A percentile compares a stretch with the other conserved stretches of the same genome.
Evolutionary conservation across 805 yeast genomes (phyloP).

Genomic region (Monosporozyma solicola): DNA sequence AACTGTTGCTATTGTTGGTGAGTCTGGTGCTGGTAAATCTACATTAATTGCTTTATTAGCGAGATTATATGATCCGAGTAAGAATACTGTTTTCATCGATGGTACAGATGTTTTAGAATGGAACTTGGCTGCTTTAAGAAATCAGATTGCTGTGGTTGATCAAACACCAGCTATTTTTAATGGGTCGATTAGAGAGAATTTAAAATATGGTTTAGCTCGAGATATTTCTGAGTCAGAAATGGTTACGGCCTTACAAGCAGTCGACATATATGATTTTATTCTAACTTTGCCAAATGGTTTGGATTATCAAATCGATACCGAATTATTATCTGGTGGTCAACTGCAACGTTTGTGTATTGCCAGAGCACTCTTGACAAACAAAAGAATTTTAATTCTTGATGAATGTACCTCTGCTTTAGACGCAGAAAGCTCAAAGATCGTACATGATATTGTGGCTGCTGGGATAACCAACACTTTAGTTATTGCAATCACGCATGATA

Average conservation of each 20-base stretch:
- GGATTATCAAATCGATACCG: constrained; percentile 46
- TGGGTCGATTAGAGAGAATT: constrained; percentile 64
- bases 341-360: constrained; percentile 79
- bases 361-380: constrained; percentile 63
- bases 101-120: constrained; percentile 40
- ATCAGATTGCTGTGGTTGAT: constrained; percentile 56
- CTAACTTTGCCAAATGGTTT: constrained; percentile 47
- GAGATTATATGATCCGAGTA: constrained; percentile 37
- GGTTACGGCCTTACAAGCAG: constrained; percentile 33
- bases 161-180: constrained; percentile 67
- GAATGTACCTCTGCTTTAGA: constrained; percentile 90
- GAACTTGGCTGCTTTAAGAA: constrained; percentile 42
- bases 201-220: constrained; percentile 46
- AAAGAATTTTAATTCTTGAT: constrained; percentile 61
- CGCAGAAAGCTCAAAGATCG: constrained; percentile 41
- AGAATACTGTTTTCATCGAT: constrained; percentile 37
- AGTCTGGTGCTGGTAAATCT: constrained; percentile 89
- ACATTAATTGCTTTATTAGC: constrained; percentile 54
- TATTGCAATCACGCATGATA: constrained; percentile 66
- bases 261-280: constrained; percentile 49
- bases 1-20: constrained; percentile 65
- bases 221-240: constrained; percentile 31
- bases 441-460: constrained; percentile 41
- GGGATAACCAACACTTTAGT: constrained; percentile 37
- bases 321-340: constrained; percentile 80